Evolutionary conservation across 1,139 yeast species (phyloP).

Genomic region (Meyerozyma athensensis): DNA sequence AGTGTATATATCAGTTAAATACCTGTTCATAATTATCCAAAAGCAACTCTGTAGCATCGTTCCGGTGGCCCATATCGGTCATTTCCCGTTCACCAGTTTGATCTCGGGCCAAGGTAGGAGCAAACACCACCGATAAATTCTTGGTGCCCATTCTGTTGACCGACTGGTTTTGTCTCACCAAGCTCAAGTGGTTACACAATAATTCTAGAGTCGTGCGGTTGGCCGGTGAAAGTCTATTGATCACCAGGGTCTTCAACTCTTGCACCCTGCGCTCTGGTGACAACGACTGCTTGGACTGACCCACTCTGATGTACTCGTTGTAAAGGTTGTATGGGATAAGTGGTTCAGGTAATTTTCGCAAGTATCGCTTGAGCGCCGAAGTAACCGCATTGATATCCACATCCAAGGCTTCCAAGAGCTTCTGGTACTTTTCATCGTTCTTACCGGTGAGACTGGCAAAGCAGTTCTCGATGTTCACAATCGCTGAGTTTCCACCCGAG

Average conservation of each 20-base stretch:
- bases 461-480: conserved; percentile 50
- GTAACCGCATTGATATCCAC: conserved; percentile 87
- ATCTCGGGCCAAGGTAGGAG: conserved; percentile 89
- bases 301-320: conserved; percentile 53
- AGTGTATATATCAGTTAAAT: conserved; percentile 17
- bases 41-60: conserved; percentile 73
- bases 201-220: conserved; percentile 55
- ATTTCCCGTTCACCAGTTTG: conserved; percentile 79
- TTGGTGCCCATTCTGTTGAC: conserved; percentile 73
- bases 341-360: conserved; percentile 82
- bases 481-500: conserved; percentile 81
- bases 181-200: conserved; percentile 61
- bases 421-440: conserved; percentile 37
- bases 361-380: conserved; percentile 78
- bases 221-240: conserved; percentile 55
- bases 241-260: conserved; percentile 25
- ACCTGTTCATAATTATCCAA: conserved; percentile 50
- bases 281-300: conserved; percentile 30
- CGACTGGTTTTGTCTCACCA: conserved; percentile 44
- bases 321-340: conserved; percentile 69
- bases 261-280: conserved; percentile 27
- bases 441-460: conserved; percentile 30
- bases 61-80: conserved; percentile 78
- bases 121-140: conserved; percentile 88
- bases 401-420: conserved; percentile 42